Evolutionary conservation across 2,329 filamentous ascomycete species (phyloP).

Genomic region (Neofusicoccum laricinum): DNA sequence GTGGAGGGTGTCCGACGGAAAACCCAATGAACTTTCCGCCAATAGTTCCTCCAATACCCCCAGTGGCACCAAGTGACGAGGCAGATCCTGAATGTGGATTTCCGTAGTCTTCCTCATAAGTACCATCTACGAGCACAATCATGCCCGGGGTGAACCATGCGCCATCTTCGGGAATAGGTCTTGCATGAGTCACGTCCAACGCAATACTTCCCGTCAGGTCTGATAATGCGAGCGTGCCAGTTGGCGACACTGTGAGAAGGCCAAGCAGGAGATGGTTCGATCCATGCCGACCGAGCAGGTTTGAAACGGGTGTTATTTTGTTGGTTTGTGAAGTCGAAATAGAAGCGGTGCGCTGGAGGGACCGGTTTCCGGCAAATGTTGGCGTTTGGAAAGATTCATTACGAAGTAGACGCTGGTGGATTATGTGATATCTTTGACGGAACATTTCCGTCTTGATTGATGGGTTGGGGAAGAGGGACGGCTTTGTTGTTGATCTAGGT

Average conservation of each 20-base stretch:
- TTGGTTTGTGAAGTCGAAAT: constrained; percentile 56
- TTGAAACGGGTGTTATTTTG: constrained; percentile 83
- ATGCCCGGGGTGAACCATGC: constrained; percentile 94
- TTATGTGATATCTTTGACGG: constrained; percentile 84
- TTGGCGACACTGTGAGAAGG: constrained; percentile 75
- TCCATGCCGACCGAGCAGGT: constrained; percentile 73
- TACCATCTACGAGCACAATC: constrained; percentile 90
- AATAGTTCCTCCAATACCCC: constrained; percentile 83
- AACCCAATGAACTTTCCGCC: constrained; percentile 90
- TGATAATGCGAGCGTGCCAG: constrained; percentile 76
- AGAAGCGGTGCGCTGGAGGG: constrained; percentile 59
- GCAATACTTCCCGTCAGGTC: constrained; percentile 86
- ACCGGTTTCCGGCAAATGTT: constrained; percentile 60
- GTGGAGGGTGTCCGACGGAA: constrained; percentile 87
- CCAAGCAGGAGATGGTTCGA: constrained; percentile 84
- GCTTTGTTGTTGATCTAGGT: constrained; percentile 37
- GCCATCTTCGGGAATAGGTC: constrained; percentile 77
- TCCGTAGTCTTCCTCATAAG: constrained; percentile 92
- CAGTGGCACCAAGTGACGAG: constrained; percentile 64
- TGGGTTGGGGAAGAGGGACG: constrained; percentile 63
- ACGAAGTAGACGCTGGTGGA: constrained; percentile 86
- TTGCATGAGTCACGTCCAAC: constrained; percentile 77
- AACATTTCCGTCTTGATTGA: constrained; percentile 83
- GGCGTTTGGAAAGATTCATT: constrained; percentile 92
- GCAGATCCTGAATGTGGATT: constrained; percentile 60